Conservation (phyloP, 129 eudicot species). For the Scalesia atractyloides region DNA sequence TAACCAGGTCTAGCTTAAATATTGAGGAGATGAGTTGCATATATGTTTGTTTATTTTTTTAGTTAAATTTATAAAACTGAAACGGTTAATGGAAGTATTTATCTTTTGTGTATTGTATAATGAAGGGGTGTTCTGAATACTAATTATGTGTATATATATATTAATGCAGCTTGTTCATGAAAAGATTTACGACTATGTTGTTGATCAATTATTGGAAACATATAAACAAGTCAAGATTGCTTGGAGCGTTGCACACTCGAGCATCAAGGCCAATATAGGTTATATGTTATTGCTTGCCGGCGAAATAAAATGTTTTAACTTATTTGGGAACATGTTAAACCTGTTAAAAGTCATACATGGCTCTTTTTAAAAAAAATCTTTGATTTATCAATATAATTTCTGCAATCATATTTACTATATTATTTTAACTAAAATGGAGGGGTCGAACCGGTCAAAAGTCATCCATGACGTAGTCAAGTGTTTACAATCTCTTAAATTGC, state of each 20-base stretch:
- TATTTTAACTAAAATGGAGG: too few species aligned
- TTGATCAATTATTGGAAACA: too few species aligned
- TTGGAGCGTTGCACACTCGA: conserved; percentile 88
- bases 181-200: too few species aligned
- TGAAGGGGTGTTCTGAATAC: too few species aligned
- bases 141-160: too few species aligned
- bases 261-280: conserved; percentile 32
- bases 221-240: conserved; percentile 35
- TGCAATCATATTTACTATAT: too few species aligned
- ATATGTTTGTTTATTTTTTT: too few species aligned
- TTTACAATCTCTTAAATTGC: background rate
- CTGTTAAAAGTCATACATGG: background rate
- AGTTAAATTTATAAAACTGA: too few species aligned
- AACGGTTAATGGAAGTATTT: too few species aligned
- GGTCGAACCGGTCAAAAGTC: background rate
- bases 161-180: too few species aligned
- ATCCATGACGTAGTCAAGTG: background rate
- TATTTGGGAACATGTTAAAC: background rate
- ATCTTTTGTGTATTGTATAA: too few species aligned
- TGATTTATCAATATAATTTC: background rate
- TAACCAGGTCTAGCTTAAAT: background rate
- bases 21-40: too few species aligned
- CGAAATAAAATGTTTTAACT: background rate
- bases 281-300: background rate
- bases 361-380: background rate